Evolutionary conservation across 352 stramenopile genomes (phyloP).

Genomic region (Plasmopara muralis): DNA sequence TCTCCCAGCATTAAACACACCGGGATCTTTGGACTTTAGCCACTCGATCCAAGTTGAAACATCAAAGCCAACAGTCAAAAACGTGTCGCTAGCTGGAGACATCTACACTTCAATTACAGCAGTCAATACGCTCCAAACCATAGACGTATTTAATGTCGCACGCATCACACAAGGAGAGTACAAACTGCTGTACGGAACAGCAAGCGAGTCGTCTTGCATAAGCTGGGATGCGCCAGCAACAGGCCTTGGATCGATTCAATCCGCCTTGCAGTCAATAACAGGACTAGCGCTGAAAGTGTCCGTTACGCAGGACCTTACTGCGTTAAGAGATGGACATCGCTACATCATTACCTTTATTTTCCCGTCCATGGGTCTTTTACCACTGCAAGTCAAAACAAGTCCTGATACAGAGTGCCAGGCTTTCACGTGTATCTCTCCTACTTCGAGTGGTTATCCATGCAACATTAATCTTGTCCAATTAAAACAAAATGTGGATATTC

Average conservation of each 20-base stretch:
- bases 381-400: slow-evolving; percentile 25
- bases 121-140: slow-evolving; percentile 36
- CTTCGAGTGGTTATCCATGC: slow-evolving; percentile 26
- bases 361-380: slow-evolving; percentile 38
- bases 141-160: slow-evolving; percentile 50
- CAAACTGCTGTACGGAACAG: slow-evolving; percentile 41
- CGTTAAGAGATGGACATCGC: slow-evolving; percentile 44
- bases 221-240: slow-evolving; percentile 41
- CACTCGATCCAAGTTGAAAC: slow-evolving; percentile 52
- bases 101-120: slow-evolving; percentile 27
- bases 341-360: slow-evolving; percentile 51
- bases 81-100: slow-evolving; percentile 32
- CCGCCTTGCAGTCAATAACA: slow-evolving; percentile 35
- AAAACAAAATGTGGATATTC: slow-evolving; percentile 40
- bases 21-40: slow-evolving; percentile 47
- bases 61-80: slow-evolving; percentile 28
- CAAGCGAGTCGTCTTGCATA: slow-evolving; percentile 36
- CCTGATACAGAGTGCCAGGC: slow-evolving; percentile 19
- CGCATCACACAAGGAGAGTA: slow-evolving; percentile 49
- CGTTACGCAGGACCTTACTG: slow-evolving; percentile 27
- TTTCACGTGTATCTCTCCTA: slow-evolving; percentile 25
- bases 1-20: slow-evolving; percentile 39
- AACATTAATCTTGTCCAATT: slow-evolving; percentile 27
- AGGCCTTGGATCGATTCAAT: slow-evolving; percentile 27
- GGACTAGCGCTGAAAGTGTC: slow-evolving; percentile 32